Evolutionary conservation across 371 early-diverging fungal genomes (phyloP), one percentile per base, ranked within the genome.

Genomic region (Capniomyces stellatus): DNA sequence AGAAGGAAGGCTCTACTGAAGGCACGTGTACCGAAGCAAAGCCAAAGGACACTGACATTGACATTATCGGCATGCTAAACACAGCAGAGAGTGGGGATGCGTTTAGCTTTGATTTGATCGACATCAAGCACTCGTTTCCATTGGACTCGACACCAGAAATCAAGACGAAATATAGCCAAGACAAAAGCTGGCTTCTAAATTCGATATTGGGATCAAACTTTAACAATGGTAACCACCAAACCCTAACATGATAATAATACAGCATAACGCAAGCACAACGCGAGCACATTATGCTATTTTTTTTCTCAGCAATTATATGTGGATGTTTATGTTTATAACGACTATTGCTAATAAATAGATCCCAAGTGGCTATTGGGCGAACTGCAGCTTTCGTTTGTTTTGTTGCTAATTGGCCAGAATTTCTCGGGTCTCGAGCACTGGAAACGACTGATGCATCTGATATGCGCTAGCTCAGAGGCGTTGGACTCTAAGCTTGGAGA

Each of bases 351-450:
- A 12, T 19, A n/a, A 48, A 29, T 56, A 51, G 71, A 72, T 56
- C 60, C 69, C 19, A 61, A 54, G 22, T 56, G 64, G 1, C 46
- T 87, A 46, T 62, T 91, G 15, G 92, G 82, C 19, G 92, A 91
- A 57, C 53, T 92, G 30, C 84, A 90, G 58, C 64, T 91, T 10
- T 65, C 84, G 1, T 92, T 88, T 61, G 68, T 90, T 0, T 67
- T 81, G n/a, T 69, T 90, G 25, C 64, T 90, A 29, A 72, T 87
- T 35, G 91, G 82, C 1, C 84, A 90, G 52, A 82, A 87, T 51
- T 89, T 79, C 55, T 78, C 85, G 2, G 89, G 87, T 0, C 79
- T 90, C 46, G 81, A 87, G 56, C 89, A 88, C 67, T 92, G 90
- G 90, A 92, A 90, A 52, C 66, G 73, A 24, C 54, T 89, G 2